phyloP scores from a whole-genome alignment of 1,139 yeast genomes.

The Chernovozyma sophiae-reginae region DNA sequence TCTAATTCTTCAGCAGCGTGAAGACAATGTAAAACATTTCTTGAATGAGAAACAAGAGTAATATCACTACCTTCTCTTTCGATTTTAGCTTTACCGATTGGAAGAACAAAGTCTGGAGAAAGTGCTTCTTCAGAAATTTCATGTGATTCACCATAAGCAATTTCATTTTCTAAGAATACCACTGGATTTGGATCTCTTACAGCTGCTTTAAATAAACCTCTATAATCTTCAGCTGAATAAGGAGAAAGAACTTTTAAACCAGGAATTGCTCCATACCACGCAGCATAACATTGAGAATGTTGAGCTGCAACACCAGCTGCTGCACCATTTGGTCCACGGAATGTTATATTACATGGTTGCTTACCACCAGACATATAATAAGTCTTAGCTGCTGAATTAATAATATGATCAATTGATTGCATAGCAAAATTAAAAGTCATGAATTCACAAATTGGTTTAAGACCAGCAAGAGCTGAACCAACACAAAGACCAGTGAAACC shows the following conservation, averaged over 20 bases:
- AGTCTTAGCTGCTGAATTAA: slow-evolving; percentile 98
- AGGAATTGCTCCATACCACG: slow-evolving; percentile 98
- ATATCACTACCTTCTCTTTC: slow-evolving; percentile 91
- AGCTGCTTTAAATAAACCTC: slow-evolving; percentile 93
- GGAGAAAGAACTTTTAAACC: slow-evolving; percentile 97
- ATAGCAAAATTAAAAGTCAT: slow-evolving; percentile 99
- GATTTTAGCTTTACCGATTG: slow-evolving; percentile 93
- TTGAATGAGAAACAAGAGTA: slow-evolving; percentile 85
- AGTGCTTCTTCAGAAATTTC: slow-evolving; percentile 86
- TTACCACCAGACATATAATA: slow-evolving; percentile 99
- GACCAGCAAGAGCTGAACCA: slow-evolving; percentile 96
- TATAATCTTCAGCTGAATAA: slow-evolving; percentile 92
- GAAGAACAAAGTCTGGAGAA: slow-evolving; percentile 83
- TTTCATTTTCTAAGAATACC: slow-evolving; percentile 92
- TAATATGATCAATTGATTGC: slow-evolving; percentile 98
- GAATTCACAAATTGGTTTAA: slow-evolving; percentile 95
- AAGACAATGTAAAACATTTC: slow-evolving; percentile 81
- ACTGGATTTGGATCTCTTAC: slow-evolving; percentile 99
- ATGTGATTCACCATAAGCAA: slow-evolving; percentile 88
- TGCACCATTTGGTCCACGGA: slow-evolving; percentile 99
- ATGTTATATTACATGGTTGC: slow-evolving; percentile 93
- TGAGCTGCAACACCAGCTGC: slow-evolving; percentile 99
- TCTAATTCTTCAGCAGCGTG: slow-evolving; percentile 87
- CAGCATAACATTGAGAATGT: slow-evolving; percentile 96
- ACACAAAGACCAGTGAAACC: slow-evolving; percentile 98